phyloP scores from a whole-genome alignment of 768 basidiomycete genomes.

The Psilocybe tampanensis region DNA sequence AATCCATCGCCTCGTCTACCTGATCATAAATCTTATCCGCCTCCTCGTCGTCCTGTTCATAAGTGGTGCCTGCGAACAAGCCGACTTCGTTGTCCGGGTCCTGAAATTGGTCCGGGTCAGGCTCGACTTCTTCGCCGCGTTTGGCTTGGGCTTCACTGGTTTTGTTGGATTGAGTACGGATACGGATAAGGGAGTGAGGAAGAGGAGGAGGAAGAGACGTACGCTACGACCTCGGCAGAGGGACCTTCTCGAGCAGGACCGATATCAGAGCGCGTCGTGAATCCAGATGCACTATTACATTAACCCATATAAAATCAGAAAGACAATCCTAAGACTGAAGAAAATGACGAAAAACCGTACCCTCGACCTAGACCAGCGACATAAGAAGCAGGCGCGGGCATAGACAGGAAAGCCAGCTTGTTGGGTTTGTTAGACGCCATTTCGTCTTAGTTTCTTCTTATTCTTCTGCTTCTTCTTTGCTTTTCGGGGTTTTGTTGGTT shows the following conservation, averaged over 20 bases:
- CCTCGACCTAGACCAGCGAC: slow-evolving; percentile 99
- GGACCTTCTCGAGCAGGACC: slow-evolving; percentile 97
- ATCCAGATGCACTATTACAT: slow-evolving; percentile 88
- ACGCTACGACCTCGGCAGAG: slow-evolving; percentile 90
- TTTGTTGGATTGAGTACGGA: neutral
- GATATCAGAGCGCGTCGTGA: slow-evolving; percentile 98
- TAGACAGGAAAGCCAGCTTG: slow-evolving; percentile 85
- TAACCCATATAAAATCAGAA: neutral
- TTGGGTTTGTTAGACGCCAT: slow-evolving; percentile 61
- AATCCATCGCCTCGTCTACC: slow-evolving; percentile 93
- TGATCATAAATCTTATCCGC: slow-evolving; percentile 93
- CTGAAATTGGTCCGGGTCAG: slow-evolving; percentile 90
- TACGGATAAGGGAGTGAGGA: neutral
- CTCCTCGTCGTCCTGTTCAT: slow-evolving; percentile 97
- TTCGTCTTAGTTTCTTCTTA: neutral
- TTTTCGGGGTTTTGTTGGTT: no score
- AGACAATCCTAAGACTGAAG: neutral
- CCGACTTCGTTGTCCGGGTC: slow-evolving; percentile 98
- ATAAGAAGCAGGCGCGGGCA: slow-evolving; percentile 95
- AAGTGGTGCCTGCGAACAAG: slow-evolving; percentile 92
- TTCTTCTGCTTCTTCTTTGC: neutral
- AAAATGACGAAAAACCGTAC: slow-evolving; percentile 42
- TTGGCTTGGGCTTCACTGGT: slow-evolving; percentile 83
- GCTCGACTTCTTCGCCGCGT: slow-evolving; percentile 85
- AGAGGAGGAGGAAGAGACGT: slow-evolving; percentile 30